Percentiles rank a stretch among this genome's conserved stretches.
These are phyloP conservation scores for Tolypocladium paradoxum DNA, from an alignment of 2,329 filamentous ascomycete genomes.

Conservation along the genomic window DNA sequence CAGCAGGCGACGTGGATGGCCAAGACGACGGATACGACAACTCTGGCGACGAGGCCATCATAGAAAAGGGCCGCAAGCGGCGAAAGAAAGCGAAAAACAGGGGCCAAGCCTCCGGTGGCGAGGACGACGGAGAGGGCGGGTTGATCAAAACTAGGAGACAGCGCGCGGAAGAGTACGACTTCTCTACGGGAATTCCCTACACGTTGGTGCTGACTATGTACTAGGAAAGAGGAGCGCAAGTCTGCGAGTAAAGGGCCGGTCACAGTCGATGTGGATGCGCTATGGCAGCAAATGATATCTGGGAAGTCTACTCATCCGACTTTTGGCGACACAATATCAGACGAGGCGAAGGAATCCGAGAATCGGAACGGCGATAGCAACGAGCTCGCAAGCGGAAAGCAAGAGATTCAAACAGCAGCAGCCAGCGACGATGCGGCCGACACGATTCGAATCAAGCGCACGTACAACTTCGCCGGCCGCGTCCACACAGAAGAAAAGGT, in stretches of 20 bases:
- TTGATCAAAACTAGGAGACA: slow-evolving; percentile 65
- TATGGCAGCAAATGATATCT: slow-evolving; percentile 58
- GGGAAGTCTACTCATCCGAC: slow-evolving; percentile 13
- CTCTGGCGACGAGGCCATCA: slow-evolving; percentile 63
- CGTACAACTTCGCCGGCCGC: slow-evolving; percentile 66
- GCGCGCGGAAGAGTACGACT: slow-evolving; percentile 48
- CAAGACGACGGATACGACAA: slow-evolving; percentile 48
- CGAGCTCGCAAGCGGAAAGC: not conserved
- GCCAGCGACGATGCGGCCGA: slow-evolving; percentile 17
- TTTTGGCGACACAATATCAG: not conserved
- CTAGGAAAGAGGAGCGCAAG: slow-evolving; percentile 46
- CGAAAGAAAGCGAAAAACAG: slow-evolving; percentile 33
- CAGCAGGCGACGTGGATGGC: slow-evolving; percentile 9
- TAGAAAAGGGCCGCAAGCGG: slow-evolving; percentile 48
- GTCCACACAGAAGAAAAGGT: slow-evolving; percentile 62
- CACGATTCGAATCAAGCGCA: slow-evolving; percentile 56
- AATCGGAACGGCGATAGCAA: not conserved
- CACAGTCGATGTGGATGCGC: slow-evolving; percentile 59
- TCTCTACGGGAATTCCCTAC: not conserved
- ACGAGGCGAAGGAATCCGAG: not conserved
- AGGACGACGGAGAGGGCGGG: slow-evolving; percentile 48
- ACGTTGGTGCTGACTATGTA: slow-evolving; percentile 3
- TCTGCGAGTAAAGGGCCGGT: slow-evolving; percentile 44
- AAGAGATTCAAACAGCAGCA: slow-evolving; percentile 1
- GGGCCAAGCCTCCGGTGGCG: slow-evolving; percentile 31